Percentiles rank a stretch among this genome's conserved stretches.
Evolutionary conservation across 257 asterid species (phyloP).

Genomic region (Eucommia ulmoides): DNA sequence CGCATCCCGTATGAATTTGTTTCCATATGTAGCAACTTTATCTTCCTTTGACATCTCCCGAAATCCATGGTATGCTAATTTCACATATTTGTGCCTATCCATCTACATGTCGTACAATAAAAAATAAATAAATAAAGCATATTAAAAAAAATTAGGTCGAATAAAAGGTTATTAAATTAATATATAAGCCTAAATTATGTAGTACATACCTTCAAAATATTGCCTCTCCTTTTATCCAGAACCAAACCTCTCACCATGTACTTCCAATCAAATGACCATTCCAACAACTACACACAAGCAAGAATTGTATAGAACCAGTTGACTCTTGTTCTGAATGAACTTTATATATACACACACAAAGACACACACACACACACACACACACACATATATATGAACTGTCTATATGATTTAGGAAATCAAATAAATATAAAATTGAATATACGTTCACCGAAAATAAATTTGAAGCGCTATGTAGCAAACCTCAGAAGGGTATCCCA

Average conservation of each 20-base stretch:
- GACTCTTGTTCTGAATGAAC: slow-evolving; percentile 8
- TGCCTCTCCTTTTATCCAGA: slow-evolving; percentile 91
- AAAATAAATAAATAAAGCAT: slow-evolving; percentile 3
- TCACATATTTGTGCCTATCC: slow-evolving; percentile 96
- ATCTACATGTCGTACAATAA: slow-evolving; percentile 35
- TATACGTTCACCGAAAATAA: no score
- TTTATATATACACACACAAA: no score
- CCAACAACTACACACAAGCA: slow-evolving; percentile 49
- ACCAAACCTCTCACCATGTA: slow-evolving; percentile 99
- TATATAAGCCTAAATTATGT: slow-evolving; percentile 1
- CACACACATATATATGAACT: no score
- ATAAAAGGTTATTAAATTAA: not conserved
- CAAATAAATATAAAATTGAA: no score
- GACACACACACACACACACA: no score
- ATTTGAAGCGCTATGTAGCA: no score
- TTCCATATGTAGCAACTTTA: slow-evolving; percentile 82
- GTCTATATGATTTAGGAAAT: no score
- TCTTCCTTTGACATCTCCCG: slow-evolving; percentile 82
- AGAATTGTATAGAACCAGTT: slow-evolving; percentile 14
- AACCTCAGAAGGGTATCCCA: slow-evolving; percentile 90
- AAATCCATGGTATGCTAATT: slow-evolving; percentile 96
- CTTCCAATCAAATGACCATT: slow-evolving; percentile 80
- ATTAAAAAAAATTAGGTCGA: slow-evolving; percentile 1
- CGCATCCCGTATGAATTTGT: slow-evolving; percentile 63
- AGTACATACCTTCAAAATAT: slow-evolving; percentile 72